These are phyloP conservation scores for Glycine soja DNA, from an alignment of 306 rosid species.

Conservation along the genomic window DNA sequence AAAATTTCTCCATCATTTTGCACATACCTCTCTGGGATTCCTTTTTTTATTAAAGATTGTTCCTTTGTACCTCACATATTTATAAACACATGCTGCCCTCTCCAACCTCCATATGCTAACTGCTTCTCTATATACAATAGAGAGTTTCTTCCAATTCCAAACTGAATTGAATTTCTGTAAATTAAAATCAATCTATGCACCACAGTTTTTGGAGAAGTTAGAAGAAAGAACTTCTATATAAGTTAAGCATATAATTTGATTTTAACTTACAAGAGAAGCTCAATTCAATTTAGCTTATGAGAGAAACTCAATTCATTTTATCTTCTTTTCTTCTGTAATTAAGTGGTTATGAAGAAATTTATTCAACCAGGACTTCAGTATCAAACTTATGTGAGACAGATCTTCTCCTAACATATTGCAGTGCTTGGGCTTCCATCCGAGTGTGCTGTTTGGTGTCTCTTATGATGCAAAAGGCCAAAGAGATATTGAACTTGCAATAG, in stretches of 20 bases:
- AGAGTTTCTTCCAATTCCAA: no score
- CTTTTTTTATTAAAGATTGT: no score
- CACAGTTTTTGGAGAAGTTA: neutral
- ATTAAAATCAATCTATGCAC: neutral
- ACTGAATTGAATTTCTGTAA: no score
- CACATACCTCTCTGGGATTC: no score
- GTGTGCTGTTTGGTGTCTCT: neutral
- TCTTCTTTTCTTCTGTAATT: no score
- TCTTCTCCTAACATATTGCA: conserved; percentile 24
- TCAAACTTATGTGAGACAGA: neutral
- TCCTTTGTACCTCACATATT: no score
- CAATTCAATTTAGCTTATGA: neutral
- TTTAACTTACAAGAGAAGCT: neutral
- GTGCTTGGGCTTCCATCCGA: neutral
- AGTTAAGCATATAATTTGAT: neutral
- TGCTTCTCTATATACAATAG: no score
- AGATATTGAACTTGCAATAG: neutral
- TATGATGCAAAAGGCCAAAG: neutral
- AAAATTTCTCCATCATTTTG: conserved; percentile 57
- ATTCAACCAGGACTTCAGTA: neutral
- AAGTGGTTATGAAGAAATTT: no score
- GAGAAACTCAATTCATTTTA: neutral
- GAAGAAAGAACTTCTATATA: neutral
- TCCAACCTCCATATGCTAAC: no score
- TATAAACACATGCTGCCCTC: no score